Evolutionary conservation across 1,284 basidiomycete species (phyloP), one percentile per base, ranked within the genome.

Genomic region (Moniliella sp.): DNA sequence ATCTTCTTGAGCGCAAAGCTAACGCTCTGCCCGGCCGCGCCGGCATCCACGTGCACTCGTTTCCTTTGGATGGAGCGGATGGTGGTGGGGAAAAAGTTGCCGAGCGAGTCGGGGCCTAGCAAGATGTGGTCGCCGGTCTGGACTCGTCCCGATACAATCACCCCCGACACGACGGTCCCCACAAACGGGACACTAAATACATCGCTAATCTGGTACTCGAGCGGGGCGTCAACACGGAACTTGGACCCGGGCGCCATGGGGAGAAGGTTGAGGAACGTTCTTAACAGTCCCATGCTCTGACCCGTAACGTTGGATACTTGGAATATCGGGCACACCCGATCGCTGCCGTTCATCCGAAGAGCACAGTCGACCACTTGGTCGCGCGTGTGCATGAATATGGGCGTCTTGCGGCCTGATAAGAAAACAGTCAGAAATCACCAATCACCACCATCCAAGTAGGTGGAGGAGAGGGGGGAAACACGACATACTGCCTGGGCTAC

Each of bases 1-100:
- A 91, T 75, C 31, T 82, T 70, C 66, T 97, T 99, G 15, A 99
- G 64, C 3, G 86, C 91, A 35, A 93, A 69, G 15, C 81, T 81
- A 5, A 94, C 84, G 35, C 78, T 82, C 63, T 99, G 88, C 1
- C 88, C 88, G 0, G 88, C 91, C 45, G 84, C 81, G 0, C 81
- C 88, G 7, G 69, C 69, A 15, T 69, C 69, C 5, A 97, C 83
- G 32, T 75, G 69, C 16, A 80, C 82, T 25, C 81, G 67, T 62
- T 94, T 97, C 31, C 86, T 71, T 63, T 97, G 86, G 62, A 99
- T 99, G 38, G 75, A 78, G 65, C 81, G 82, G 43, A 97, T 68
- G 2, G 73, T 66, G 0, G 81, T 82, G 13, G 70, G 69, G 40
- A 76, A 70, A 61, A 78, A 97, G 47, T 80, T 76, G 1, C 88